A percentile compares a stretch with the other conserved stretches of the same genome.
These are phyloP conservation scores for Botrytis elliptica DNA, from an alignment of 2,329 filamentous ascomycete genomes.

Conservation along the genomic window DNA sequence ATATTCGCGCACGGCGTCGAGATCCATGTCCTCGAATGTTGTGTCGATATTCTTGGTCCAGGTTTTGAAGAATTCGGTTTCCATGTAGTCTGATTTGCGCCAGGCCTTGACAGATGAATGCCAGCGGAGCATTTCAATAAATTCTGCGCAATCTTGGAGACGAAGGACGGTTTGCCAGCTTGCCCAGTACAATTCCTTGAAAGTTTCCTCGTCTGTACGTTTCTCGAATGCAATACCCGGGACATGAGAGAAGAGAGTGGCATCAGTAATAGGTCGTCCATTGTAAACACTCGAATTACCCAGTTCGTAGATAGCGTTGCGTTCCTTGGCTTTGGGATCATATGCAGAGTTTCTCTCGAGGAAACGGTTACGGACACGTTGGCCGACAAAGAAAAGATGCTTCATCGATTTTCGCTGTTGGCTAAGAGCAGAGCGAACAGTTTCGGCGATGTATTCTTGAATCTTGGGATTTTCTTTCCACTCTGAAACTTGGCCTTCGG, in stretches of 20 bases:
- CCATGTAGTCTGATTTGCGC: constrained; percentile 17
- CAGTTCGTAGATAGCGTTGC: constrained; percentile 16
- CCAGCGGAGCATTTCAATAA: constrained; percentile 21
- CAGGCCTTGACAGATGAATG: constrained; percentile 21
- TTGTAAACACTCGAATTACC: constrained; percentile 21
- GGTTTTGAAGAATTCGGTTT: constrained; percentile 18
- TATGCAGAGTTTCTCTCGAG: constrained; percentile 15
- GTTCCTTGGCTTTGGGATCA: constrained; percentile 17
- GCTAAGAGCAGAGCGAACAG: constrained; percentile 15
- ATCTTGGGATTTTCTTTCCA: constrained; percentile 19
- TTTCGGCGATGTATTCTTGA: constrained; percentile 15
- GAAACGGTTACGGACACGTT: constrained; percentile 20
- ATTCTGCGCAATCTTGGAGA: constrained; percentile 20
- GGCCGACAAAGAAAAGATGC: constrained; percentile 20
- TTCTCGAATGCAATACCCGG: constrained; percentile 18
- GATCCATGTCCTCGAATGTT: constrained; percentile 20
- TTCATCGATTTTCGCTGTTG: constrained; percentile 21
- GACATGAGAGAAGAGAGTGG: constrained; percentile 18
- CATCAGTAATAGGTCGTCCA: constrained; percentile 20
- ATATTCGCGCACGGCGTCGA: constrained; percentile 16
- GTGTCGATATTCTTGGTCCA: constrained; percentile 20
- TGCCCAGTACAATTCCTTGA: constrained; percentile 20
- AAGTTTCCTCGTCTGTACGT: constrained; percentile 19
- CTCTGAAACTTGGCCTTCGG: background rate
- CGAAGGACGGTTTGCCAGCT: constrained; percentile 18